Evolutionary conservation across 2,329 filamentous ascomycete species (phyloP).

Genomic region (Bisporella sp.): DNA sequence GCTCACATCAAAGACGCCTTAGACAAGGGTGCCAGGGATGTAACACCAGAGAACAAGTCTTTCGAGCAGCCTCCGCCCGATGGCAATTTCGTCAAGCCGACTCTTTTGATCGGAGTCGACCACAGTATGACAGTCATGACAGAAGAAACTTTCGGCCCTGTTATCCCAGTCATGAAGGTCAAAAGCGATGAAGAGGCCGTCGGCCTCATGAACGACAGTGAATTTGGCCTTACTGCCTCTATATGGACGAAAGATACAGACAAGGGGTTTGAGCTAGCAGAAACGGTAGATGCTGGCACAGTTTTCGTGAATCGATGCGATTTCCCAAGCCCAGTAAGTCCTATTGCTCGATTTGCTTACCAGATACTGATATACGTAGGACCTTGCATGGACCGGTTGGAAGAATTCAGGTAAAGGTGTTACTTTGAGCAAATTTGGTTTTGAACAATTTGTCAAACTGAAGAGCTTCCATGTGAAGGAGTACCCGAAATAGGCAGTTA

Average conservation of each 20-base stretch:
- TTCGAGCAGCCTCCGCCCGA: conserved; percentile 66
- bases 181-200: conserved; percentile 75
- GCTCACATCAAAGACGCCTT: conserved; percentile 78
- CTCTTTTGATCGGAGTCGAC: conserved; percentile 69
- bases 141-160: conserved; percentile 90
- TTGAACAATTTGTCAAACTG: conserved; percentile 91
- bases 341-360: neutral
- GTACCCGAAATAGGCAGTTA: conserved; percentile 43
- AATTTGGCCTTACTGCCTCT: conserved; percentile 91
- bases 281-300: conserved; percentile 83
- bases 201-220: conserved; percentile 84
- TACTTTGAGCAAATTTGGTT: conserved; percentile 83
- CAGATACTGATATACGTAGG: conserved; percentile 39
- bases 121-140: conserved; percentile 86
- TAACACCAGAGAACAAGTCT: conserved; percentile 73
- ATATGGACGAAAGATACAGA: conserved; percentile 89
- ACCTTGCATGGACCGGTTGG: conserved; percentile 95
- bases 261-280: conserved; percentile 68
- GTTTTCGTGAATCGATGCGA: conserved; percentile 95
- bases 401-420: conserved; percentile 93
- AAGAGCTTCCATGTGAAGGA: conserved; percentile 96
- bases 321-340: conserved; percentile 79
- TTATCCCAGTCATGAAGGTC: conserved; percentile 87
- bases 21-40: conserved; percentile 74
- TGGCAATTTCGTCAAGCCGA: conserved; percentile 86